Percentiles rank a stretch among this genome's conserved stretches.
Conservation (phyloP, 805 yeast genomes). For the Myxozyma melibiosi region DNA sequence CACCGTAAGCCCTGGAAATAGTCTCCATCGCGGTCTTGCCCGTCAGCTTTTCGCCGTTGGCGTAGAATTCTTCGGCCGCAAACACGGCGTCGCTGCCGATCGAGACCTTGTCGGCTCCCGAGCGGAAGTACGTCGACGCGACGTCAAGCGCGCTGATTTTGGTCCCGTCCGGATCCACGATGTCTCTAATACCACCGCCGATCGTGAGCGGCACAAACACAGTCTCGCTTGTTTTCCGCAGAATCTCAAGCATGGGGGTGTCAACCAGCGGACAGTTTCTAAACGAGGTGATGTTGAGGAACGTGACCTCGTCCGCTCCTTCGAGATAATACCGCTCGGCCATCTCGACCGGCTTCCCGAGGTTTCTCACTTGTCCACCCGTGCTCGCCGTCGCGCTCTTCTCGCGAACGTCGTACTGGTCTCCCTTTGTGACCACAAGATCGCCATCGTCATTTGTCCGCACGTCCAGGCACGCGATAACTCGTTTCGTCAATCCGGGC, state of each 20-base stretch:
- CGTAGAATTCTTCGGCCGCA: slow-evolving; percentile 83
- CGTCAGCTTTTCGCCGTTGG: slow-evolving; percentile 55
- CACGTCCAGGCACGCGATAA: slow-evolving; percentile 97
- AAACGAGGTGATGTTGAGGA: slow-evolving; percentile 92
- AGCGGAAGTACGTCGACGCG: slow-evolving; percentile 86
- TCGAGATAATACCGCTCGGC: slow-evolving; percentile 88
- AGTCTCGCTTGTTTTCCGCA: slow-evolving; percentile 78
- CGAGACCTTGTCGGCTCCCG: slow-evolving; percentile 98
- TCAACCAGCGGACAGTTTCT: slow-evolving; percentile 91
- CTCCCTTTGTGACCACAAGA: slow-evolving; percentile 97
- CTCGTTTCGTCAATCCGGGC: slow-evolving; percentile 78
- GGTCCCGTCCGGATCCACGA: slow-evolving; percentile 82
- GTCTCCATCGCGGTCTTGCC: slow-evolving; percentile 92
- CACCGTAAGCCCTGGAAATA: slow-evolving; percentile 88
- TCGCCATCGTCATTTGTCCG: slow-evolving; percentile 93
- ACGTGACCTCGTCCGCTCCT: slow-evolving; percentile 97
- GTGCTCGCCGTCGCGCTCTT: slow-evolving; percentile 43
- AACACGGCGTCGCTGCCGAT: slow-evolving; percentile 97
- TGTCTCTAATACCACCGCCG: slow-evolving; percentile 96
- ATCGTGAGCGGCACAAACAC: slow-evolving; percentile 96
- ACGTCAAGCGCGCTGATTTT: slow-evolving; percentile 82
- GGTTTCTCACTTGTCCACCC: slow-evolving; percentile 73
- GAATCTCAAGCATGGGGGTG: slow-evolving; percentile 92
- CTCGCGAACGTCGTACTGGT: slow-evolving; percentile 96
- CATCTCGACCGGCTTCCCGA: slow-evolving; percentile 94